A percentile compares a stretch with the other conserved stretches of the same genome.
Conservation (phyloP, 257 asterid species). For the Avicennia marina region DNA sequence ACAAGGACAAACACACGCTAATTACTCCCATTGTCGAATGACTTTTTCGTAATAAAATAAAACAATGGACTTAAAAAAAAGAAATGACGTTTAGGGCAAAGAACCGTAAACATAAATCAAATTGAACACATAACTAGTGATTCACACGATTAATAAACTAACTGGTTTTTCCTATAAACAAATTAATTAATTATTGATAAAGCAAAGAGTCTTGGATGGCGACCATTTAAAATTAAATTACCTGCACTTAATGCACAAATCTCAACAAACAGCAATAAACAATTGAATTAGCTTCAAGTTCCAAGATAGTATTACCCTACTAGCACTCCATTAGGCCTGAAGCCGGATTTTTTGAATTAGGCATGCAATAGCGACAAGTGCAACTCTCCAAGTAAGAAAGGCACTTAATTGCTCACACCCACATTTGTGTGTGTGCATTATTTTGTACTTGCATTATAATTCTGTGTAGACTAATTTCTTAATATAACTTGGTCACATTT, state of each 20-base stretch:
- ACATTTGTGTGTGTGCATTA: too few relatives aligned
- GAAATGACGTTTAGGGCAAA: slow-evolving; percentile 3
- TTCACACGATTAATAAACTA: too few relatives aligned
- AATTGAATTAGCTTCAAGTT: slow-evolving; percentile 27
- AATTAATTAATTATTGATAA: background rate
- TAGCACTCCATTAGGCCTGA: too few relatives aligned
- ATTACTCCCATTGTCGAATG: slow-evolving; percentile 9
- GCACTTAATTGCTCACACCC: too few relatives aligned
- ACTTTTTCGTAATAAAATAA: background rate
- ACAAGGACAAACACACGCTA: slow-evolving; percentile 1
- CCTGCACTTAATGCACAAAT: slow-evolving; percentile 12
- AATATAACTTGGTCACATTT: too few relatives aligned
- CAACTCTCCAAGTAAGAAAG: background rate
- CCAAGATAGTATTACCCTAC: slow-evolving; percentile 9
- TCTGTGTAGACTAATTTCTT: background rate
- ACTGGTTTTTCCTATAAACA: too few relatives aligned
- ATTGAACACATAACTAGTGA: too few relatives aligned
- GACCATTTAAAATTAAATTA: background rate
- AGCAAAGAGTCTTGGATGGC: background rate
- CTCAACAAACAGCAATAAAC: slow-evolving; percentile 7
- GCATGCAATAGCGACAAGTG: background rate
- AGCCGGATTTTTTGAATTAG: background rate
- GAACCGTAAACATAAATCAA: background rate
- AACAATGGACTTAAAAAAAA: slow-evolving; percentile 11
- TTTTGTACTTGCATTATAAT: background rate